phyloP scores from a whole-genome alignment of 257 asterid genomes.

The Buddleja alternifolia region DNA sequence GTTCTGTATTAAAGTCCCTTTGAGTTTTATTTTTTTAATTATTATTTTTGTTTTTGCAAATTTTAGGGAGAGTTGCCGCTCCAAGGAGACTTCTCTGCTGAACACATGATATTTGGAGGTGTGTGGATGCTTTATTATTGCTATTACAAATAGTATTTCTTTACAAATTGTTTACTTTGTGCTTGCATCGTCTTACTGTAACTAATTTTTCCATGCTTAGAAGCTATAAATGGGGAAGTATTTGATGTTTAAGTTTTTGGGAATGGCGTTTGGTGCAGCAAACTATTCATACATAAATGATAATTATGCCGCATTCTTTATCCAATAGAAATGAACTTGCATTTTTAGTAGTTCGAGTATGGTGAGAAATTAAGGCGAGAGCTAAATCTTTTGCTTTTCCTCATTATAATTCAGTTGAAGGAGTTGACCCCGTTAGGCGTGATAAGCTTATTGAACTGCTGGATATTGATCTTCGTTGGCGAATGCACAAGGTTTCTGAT shows the following conservation, averaged over 20 bases:
- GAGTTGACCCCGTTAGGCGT: constrained; percentile 89
- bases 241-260: background rate
- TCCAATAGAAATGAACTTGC: background rate
- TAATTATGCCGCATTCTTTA: background rate
- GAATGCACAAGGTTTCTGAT: constrained; percentile 99
- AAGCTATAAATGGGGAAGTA: background rate
- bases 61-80: constrained; percentile 94
- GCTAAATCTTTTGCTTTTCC: constrained; percentile 15
- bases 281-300: background rate
- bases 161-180: background rate
- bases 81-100: constrained; percentile 98
- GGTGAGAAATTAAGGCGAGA: constrained; percentile 17
- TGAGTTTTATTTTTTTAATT: background rate
- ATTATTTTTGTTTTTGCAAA: constrained; percentile 19
- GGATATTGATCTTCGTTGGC: constrained; percentile 88
- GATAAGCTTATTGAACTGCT: constrained; percentile 81
- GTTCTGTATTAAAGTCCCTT: background rate
- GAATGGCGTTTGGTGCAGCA: background rate
- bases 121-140: constrained; percentile 24
- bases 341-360: constrained; percentile 7
- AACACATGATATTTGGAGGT: constrained; percentile 99
- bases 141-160: background rate
- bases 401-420: constrained; percentile 71
- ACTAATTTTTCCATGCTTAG: background rate
- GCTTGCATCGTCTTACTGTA: background rate